phyloP scores from a whole-genome alignment of 768 basidiomycete species.

The Suillus brevipes region DNA sequence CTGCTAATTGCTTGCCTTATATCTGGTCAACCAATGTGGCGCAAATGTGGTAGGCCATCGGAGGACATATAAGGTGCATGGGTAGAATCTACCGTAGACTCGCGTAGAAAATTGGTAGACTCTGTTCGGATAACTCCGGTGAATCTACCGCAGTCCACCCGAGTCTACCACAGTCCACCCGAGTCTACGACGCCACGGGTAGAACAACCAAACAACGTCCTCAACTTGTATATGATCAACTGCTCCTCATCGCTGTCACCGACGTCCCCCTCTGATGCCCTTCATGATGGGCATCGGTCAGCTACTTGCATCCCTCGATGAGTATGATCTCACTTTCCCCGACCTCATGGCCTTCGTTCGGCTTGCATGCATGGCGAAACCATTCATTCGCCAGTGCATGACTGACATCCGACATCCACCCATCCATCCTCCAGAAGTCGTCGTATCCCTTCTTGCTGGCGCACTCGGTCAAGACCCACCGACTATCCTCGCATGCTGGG shows the following conservation, averaged over 20 bases:
- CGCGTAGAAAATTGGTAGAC: neutral
- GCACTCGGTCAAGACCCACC: neutral
- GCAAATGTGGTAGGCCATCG: neutral
- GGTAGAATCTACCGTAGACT: neutral
- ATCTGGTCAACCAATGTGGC: neutral
- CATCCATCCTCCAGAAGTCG: constrained; percentile 1
- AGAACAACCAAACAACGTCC: neutral
- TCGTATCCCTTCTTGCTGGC: constrained; percentile 1
- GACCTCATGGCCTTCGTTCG: constrained; percentile 1
- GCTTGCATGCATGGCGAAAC: constrained; percentile 7
- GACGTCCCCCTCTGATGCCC: neutral
- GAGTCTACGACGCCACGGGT: neutral
- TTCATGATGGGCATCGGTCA: neutral
- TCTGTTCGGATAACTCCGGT: neutral
- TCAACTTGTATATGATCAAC: neutral
- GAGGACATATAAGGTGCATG: neutral
- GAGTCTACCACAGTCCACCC: too few relatives aligned
- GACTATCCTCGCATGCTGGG: constrained; percentile 2
- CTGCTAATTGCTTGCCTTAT: neutral
- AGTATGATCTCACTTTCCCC: neutral
- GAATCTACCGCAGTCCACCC: neutral
- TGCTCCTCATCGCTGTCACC: neutral
- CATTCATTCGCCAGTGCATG: constrained; percentile 5
- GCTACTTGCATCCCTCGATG: neutral
- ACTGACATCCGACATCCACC: constrained; percentile 4